Evolutionary conservation across 805 yeast species (phyloP).

Genomic region (Schwanniomyces pseudopolymorphus): DNA sequence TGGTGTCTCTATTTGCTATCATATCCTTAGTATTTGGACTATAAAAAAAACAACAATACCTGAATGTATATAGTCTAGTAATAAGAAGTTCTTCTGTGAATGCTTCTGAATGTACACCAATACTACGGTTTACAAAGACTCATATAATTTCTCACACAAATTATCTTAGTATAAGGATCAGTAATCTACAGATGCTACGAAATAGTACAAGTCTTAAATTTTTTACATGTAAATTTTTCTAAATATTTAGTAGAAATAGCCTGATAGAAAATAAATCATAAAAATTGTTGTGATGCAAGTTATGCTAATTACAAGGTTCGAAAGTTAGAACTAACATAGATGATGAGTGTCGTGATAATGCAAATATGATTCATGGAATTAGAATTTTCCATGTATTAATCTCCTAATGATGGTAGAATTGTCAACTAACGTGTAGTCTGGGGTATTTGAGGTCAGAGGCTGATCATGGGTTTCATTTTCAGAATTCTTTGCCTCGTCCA

Average conservation of each 20-base stretch:
- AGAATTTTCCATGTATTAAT: slow-evolving; percentile 14
- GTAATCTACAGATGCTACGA: no score
- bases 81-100: no score
- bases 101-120: no score
- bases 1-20: no score
- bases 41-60: no score
- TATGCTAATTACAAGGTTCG: background rate
- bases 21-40: no score
- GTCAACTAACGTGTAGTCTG: slow-evolving; percentile 7
- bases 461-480: slow-evolving; percentile 13
- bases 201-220: background rate
- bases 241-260: background rate
- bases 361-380: background rate
- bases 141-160: no score
- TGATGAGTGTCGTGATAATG: background rate
- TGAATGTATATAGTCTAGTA: no score
- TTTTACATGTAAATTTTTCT: background rate
- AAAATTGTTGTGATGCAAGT: background rate
- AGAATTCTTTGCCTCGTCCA: slow-evolving; percentile 52
- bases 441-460: background rate
- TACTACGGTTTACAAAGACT: no score
- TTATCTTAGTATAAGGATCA: no score
- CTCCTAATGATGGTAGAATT: slow-evolving; percentile 17
- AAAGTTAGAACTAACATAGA: background rate
- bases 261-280: background rate